A percentile compares a stretch with the other conserved stretches of the same genome.
Evolutionary conservation across 2,329 filamentous ascomycete genomes (phyloP).

Genomic region (Ophiognomonia clavigignenti-juglandacearum): DNA sequence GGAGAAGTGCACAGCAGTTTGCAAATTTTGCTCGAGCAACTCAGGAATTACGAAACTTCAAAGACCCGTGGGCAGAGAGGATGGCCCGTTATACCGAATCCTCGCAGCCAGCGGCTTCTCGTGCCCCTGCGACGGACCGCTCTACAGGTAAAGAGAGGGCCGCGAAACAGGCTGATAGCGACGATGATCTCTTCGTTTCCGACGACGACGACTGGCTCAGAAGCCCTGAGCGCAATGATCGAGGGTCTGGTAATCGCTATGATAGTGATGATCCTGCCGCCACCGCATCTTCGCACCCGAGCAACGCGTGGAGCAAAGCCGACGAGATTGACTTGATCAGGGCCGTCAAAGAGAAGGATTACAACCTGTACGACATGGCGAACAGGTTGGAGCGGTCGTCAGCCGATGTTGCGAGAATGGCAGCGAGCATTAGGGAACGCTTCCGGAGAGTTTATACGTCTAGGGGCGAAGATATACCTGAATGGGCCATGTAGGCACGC

Average conservation of each 20-base stretch:
- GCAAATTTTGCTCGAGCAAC: not conserved
- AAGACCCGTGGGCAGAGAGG: not conserved
- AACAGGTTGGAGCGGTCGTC: not conserved
- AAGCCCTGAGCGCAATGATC: not conserved
- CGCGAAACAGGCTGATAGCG: not conserved
- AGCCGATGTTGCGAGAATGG: constrained; percentile 9
- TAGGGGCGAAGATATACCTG: constrained; percentile 4
- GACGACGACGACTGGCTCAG: not conserved
- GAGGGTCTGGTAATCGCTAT: not conserved
- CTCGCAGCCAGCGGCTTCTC: not conserved
- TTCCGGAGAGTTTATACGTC: constrained; percentile 1
- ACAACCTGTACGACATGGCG: constrained; percentile 7
- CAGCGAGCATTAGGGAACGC: not conserved
- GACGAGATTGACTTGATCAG: constrained; percentile 2
- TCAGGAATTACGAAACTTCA: not conserved
- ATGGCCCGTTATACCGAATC: not conserved
- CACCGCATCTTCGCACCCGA: not conserved
- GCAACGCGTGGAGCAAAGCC: constrained; percentile 1
- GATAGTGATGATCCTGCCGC: no score
- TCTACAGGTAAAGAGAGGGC: not conserved
- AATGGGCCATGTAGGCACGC: not conserved
- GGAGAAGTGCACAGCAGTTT: not conserved
- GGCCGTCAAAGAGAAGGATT: not conserved
- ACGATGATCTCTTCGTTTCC: not conserved
- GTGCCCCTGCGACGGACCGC: not conserved